Evolutionary conservation across 345 rosid species (phyloP).

Genomic region (Pistacia atlantica): DNA sequence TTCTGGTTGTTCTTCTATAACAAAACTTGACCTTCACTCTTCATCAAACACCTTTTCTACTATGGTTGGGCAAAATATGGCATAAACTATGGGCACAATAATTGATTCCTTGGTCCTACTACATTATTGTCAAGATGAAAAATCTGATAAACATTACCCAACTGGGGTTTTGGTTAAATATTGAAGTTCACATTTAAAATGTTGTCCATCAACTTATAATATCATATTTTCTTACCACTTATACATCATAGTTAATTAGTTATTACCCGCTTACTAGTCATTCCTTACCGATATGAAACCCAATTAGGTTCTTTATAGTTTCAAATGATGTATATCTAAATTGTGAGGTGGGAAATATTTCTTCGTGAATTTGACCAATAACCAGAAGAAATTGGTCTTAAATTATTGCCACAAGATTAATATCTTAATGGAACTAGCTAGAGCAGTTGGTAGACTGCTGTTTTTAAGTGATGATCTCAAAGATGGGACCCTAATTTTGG

Average conservation of each 20-base stretch:
- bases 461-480: conserved; percentile 16
- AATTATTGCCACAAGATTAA: background rate
- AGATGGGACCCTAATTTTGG: conserved; percentile 13
- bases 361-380: background rate
- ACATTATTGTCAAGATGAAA: no score
- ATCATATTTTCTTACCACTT: no score
- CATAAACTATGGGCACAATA: background rate
- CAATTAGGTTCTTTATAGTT: no score
- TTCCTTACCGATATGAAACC: no score
- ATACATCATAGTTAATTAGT: no score
- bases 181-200: no score
- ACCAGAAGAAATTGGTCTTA: background rate
- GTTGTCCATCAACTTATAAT: no score
- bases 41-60: background rate
- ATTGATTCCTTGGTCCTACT: no score
- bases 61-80: background rate
- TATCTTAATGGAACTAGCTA: background rate
- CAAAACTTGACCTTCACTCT: background rate
- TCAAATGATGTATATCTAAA: no score
- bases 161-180: no score
- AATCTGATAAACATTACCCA: no score
- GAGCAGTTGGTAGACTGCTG: conserved; percentile 22
- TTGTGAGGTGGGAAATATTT: background rate
- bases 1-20: background rate
- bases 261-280: no score